Evolutionary conservation across 1,284 basidiomycete species (phyloP), one percentile per base, ranked within the genome.

Genomic region (Gomphus bonarii): DNA sequence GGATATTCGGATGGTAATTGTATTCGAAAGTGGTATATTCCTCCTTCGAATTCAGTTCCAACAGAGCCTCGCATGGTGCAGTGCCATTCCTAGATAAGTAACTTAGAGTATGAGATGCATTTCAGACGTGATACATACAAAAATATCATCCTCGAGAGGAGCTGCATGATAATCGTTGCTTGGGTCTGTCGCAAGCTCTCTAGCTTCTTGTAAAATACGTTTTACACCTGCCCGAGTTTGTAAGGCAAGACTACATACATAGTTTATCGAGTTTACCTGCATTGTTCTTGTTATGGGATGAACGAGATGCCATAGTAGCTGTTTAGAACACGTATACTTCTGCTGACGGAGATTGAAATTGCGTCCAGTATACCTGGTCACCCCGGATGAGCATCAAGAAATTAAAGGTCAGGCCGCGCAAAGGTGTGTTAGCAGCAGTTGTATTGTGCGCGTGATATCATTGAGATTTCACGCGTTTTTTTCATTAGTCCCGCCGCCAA

Each of bases 131-230:
- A 49, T 30, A 75, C 84, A 69, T 67, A 88, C 86, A 66, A 91
- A 91, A 63, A 90, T 88, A 69, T 90, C 85, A 63, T 90, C 85
- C 84, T 97, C 95, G 14, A 95, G 73, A 2, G 95, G 95, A 0
- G 82, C 84, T 9, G 94, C 95, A 58, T 79, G 73, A 67, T 94
- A 95, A 66, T 94, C 91, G 0, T 84, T 82, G 55, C 80, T 85
- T 56, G 84, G 81, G 68, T 95, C 93, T 57, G 80, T 80, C 6
- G 84, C 81, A 8, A 97, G 80, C 68, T 98, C 95, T 60, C 82
- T 77, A 3, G 94, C 95, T 72, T 98, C 95, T 68, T 93, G 91
- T 82, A 98, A 90, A 63, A 98, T 97, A 49, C 95, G 85, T 75
- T 97, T 97, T 59, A 97, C 88, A 55, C 92, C 91, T 80, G 33